Percentiles rank a stretch among this genome's conserved stretches.
phyloP scores from a whole-genome alignment of 768 basidiomycete genomes.

The Boletus sp. region DNA sequence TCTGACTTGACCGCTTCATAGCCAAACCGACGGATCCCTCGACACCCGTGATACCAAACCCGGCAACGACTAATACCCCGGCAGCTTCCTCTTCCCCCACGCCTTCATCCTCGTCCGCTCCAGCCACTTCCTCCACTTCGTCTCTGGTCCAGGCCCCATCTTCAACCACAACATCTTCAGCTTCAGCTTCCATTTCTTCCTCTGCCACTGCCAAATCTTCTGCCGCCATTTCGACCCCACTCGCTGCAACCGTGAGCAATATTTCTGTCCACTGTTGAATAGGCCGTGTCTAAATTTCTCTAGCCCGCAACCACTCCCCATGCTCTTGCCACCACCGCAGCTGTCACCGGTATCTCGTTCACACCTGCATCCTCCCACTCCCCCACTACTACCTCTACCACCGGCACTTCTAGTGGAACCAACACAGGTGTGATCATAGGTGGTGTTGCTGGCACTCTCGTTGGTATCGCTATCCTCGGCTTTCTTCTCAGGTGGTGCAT shows the following conservation, averaged over 20 bases:
- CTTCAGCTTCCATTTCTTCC: slow-evolving; percentile 2
- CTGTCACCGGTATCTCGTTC: background rate
- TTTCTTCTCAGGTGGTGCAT: slow-evolving; percentile 47
- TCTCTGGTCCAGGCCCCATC: slow-evolving; percentile 6
- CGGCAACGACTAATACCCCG: slow-evolving; percentile 17
- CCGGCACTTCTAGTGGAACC: slow-evolving; percentile 36
- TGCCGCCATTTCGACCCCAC: slow-evolving; percentile 2
- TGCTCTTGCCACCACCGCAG: background rate
- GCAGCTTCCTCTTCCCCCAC: slow-evolving; percentile 3
- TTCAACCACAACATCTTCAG: background rate
- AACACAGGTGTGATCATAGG: slow-evolving; percentile 33
- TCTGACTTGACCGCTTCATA: slow-evolving; percentile 6
- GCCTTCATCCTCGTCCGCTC: slow-evolving; percentile 5
- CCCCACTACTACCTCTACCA: slow-evolving; percentile 27
- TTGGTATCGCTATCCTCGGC: slow-evolving; percentile 39
- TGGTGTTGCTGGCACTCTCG: slow-evolving; percentile 47
- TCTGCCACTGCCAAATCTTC: slow-evolving; percentile 3
- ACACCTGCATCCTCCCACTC: slow-evolving; percentile 3
- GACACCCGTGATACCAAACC: background rate
- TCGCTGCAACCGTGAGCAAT: slow-evolving; percentile 20
- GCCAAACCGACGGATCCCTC: background rate
- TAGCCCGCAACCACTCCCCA: background rate
- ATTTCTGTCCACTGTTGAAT: background rate
- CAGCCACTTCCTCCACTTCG: slow-evolving; percentile 7
- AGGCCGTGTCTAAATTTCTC: background rate